These are phyloP conservation scores for Daldinia loculata DNA, from an alignment of 495 filamentous ascomycete species.

Conservation along the genomic window DNA sequence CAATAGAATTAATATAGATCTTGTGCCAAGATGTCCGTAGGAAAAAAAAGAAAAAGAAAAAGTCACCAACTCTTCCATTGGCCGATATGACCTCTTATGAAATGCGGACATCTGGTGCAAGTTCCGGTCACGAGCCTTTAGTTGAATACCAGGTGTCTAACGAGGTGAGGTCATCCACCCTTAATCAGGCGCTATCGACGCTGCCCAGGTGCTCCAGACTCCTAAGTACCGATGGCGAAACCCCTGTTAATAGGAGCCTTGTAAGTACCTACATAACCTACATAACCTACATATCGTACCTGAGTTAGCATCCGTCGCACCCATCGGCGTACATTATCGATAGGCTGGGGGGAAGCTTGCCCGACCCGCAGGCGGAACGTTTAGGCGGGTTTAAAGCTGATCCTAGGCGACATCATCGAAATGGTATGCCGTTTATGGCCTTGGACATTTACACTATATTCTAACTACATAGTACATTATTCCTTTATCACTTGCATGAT, in stretches of 20 bases:
- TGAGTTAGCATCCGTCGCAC: conserved; percentile 17
- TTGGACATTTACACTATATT: background rate
- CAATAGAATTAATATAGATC: conserved; percentile 12
- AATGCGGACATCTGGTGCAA: conserved; percentile 3
- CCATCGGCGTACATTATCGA: conserved; percentile 26
- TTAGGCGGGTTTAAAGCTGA: conserved; percentile 28
- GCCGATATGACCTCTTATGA: conserved; percentile 19
- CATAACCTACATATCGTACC: conserved; percentile 30
- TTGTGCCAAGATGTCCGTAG: conserved; percentile 13
- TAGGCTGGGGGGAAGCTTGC: conserved; percentile 6
- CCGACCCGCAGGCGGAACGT: conserved; percentile 11
- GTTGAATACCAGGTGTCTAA: conserved; percentile 34
- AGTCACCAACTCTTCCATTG: conserved; percentile 10
- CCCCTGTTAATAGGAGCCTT: background rate
- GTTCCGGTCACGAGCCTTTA: conserved; percentile 35
- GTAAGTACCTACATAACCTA: too few relatives aligned
- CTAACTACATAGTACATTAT: background rate
- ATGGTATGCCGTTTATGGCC: background rate
- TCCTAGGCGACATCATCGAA: conserved; percentile 33
- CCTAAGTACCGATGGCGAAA: background rate
- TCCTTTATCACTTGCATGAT: background rate
- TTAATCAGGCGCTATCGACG: conserved; percentile 39
- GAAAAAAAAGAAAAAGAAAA: background rate
- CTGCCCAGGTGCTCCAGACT: conserved; percentile 23
- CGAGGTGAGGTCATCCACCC: conserved; percentile 41